Evolutionary conservation across 2,329 filamentous ascomycete species (phyloP).

Genomic region (Phialophora macrospora): DNA sequence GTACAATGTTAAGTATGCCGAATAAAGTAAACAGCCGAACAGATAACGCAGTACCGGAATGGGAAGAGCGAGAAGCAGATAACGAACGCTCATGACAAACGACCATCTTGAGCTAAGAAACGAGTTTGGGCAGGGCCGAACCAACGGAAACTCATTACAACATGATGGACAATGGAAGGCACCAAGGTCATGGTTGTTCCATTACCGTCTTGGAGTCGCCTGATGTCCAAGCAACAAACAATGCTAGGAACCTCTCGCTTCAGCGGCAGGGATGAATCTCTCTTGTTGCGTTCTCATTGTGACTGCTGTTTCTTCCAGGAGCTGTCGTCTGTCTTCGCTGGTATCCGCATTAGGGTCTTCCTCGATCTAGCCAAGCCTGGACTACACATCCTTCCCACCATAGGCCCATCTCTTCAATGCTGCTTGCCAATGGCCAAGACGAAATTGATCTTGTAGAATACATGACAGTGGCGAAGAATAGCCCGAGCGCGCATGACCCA

Average conservation of each 20-base stretch:
- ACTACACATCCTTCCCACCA: not conserved
- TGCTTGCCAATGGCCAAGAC: conserved; percentile 23
- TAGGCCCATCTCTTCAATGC: conserved; percentile 8
- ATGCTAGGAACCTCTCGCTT: not conserved
- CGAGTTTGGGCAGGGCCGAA: not conserved
- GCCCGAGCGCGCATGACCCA: conserved; percentile 27
- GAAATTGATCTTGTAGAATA: conserved; percentile 39
- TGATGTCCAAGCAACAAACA: not conserved
- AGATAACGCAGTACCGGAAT: not conserved
- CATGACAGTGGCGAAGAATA: conserved; percentile 30
- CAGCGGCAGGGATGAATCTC: not conserved
- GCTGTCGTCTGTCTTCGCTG: not conserved
- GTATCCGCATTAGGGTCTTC: not conserved
- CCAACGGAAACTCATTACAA: not conserved
- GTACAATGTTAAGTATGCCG: not conserved
- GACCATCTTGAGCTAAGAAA: not conserved
- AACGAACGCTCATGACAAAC: not conserved
- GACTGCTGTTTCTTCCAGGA: not conserved
- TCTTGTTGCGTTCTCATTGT: not conserved
- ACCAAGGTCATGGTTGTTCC: not conserved
- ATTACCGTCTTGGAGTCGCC: not conserved
- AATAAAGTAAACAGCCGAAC: not conserved
- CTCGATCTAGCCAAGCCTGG: not conserved
- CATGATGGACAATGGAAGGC: not conserved
- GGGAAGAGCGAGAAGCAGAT: not conserved